phyloP scores from a whole-genome alignment of 2,329 filamentous ascomycete genomes.

The Xylariaceae sp. region DNA sequence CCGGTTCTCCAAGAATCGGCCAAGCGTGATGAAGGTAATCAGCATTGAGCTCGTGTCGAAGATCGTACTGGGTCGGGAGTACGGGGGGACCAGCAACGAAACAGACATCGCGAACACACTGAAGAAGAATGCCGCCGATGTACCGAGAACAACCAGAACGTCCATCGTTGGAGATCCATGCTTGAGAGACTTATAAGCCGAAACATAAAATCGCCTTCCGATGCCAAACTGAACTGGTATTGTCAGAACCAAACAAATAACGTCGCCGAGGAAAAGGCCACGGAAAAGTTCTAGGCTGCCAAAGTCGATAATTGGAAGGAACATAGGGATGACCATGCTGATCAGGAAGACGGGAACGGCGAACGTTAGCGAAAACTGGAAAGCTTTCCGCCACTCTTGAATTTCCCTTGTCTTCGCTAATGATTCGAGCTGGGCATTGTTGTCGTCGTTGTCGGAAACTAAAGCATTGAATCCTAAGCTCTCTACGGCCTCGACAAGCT shows the following conservation, averaged over 20 bases:
- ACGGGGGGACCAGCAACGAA: slow-evolving; percentile 68
- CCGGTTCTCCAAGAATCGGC: slow-evolving; percentile 85
- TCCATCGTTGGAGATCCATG: slow-evolving; percentile 96
- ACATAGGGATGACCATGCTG: slow-evolving; percentile 93
- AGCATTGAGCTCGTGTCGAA: slow-evolving; percentile 99
- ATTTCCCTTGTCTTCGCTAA: slow-evolving; percentile 96
- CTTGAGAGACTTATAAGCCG: slow-evolving; percentile 87
- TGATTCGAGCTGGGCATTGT: slow-evolving; percentile 92
- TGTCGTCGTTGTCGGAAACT: slow-evolving; percentile 86
- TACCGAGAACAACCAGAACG: slow-evolving; percentile 88
- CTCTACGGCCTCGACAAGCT: slow-evolving; percentile 78
- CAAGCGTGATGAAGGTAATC: slow-evolving; percentile 89
- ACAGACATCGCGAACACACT: slow-evolving; percentile 83
- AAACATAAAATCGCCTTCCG: slow-evolving; percentile 86
- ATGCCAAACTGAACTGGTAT: slow-evolving; percentile 95
- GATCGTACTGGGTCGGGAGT: slow-evolving; percentile 77
- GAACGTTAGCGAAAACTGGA: slow-evolving; percentile 71
- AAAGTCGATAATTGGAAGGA: slow-evolving; percentile 68
- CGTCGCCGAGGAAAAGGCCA: slow-evolving; percentile 82
- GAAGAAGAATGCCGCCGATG: slow-evolving; percentile 94
- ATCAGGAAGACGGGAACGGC: slow-evolving; percentile 87
- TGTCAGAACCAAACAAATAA: slow-evolving; percentile 77
- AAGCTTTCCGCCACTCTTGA: slow-evolving; percentile 81
- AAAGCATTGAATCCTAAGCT: slow-evolving; percentile 81
- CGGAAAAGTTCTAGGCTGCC: slow-evolving; percentile 60